Evolutionary conservation across 2,329 filamentous ascomycete genomes (phyloP), one percentile per base, ranked within the genome.

Genomic region (Paecilomyces sp.): DNA sequence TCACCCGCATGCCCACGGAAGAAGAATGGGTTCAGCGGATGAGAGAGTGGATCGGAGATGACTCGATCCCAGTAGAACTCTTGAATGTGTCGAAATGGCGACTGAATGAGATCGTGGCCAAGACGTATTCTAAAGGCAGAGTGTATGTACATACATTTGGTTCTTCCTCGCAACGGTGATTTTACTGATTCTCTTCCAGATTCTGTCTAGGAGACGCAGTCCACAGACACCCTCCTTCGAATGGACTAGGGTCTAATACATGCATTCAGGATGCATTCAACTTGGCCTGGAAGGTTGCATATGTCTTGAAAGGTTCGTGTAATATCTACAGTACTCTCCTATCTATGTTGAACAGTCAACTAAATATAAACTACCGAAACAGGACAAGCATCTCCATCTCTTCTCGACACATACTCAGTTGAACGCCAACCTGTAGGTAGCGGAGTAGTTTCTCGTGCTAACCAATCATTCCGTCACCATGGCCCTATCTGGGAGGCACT

Each of bases 31-130:
- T 79, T 3, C 64, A 71, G 30, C 71, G 79, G 3, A 73, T 84
- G 1, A 75, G 73, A 34, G 72, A 82, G 30, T 73, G 83, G 2
- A 83, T 87, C 57, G 84, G 84, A 0, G 83, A 86, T 64, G 79
- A 82, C 30, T 77, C 77, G 0, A 69, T 82, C 12, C 70, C 76
- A 0, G 73, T 80, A 2, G 77, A 85, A 65, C 78, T 87, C 54
- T 58, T 85, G n/a, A 71, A 79, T 57, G 69, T 84, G 5, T 80
- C 81, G 8, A 82, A 81, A 63, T 88, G 85, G 85, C 76, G 74
- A 57, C 81, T 88, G 65, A 86, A 86, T 63, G 85, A 88, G 68
- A 83, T 76, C 4, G 81, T 86, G 0, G 85, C 85, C 0, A 80
- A 85, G 67, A 71, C 75, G 12, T 88, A 86, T 63, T 81, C 77